Base-by-base conservation (phyloP, 192 early-diverging fungal genomes). In the Radiomyces spectabilis region DNA sequence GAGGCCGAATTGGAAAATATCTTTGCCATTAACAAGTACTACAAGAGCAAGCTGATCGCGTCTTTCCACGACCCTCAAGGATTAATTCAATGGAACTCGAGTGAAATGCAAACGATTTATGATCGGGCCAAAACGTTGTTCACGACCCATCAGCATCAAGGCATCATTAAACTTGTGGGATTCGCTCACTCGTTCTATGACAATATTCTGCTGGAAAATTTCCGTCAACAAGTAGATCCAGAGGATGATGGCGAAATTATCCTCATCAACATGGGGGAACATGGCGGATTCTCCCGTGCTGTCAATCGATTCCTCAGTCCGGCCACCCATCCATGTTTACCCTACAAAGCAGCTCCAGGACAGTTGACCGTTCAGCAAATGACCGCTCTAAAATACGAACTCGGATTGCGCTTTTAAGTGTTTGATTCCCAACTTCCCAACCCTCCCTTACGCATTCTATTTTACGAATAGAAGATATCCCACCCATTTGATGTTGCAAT, bases 81-180 rank as follows among this genome's bases (percentile, higher is more conserved):
- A 38, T 67, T 47, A 26, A 73, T 66, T 1, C 33, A 74, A 4
- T 92, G 90, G 87, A 61, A 61, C 51, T 72, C 66, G 26, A 64
- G 55, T 1, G 46, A 46, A 2, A 72, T 86, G 68, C 37, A 72
- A 44, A 54, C 59, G 0, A 63, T 72, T 39, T 86, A 85, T 64
- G 6, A 34, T 5, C 19, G 33, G 27, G 68, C 41, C 80, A 82
- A 21, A 18, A 24, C 19, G 15, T 21, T 55, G 7, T 55, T 55
- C 1, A 16, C 19, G 34, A 31, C 33, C 31, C 6, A 55, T 27
- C n/a, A 25, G 5, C 54, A 55, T 24, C 4, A 43, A 25, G 90
- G 97, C 57, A 82, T 95, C 32, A 79, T 90, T 65, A 98, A 98
- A 73, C 74, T 98, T 41, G 88, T 98, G 53, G 91, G 94, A 12